Evolutionary conservation across 164 flowering plant genomes (phyloP), one percentile per base, ranked within the genome.

Genomic region (Buxus sempervirens): DNA sequence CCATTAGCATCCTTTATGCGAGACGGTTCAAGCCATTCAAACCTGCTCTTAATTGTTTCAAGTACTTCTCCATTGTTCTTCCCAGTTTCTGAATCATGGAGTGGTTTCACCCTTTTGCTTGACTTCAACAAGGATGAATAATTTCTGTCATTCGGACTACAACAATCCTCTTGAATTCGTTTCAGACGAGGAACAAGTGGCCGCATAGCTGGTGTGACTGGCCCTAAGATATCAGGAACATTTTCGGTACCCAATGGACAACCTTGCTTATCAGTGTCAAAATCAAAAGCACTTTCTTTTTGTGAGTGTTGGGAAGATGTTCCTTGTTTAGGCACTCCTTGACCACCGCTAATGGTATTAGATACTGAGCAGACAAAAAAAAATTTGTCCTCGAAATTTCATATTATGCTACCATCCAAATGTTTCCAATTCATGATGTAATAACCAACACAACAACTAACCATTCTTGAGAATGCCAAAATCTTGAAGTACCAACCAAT

Each of bases 11-110:
- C 99, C 77, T 78, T 86, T 59, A 86, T 88, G 55, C 27, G 72
- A 57, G 87, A 84, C 57, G 91, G 91, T 36, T 86, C 75, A 55
- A 95, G 91, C 97, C 99, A 95, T 58, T 88, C 96, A 82, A 90
- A 95, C 79, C 92, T 92, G 78, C 91, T 71, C 26, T 25, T 79
- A 66, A 69, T 56, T 14, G 74, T 63, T 74, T 89, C 88, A 66
- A 75, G 66, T 28, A 55, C 67, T 56, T 75, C 72, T 24, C 38
- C 60, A 10, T 57, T 25, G 6, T 53, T 70, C 73, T 80, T 73
- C 42, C 27, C 72, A 23, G 19, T 20, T 5, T n/a, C 58, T 2
- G 76, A 54, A 51, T 83, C 86, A 55, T 78, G 74, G 66, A 81
- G 72, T 66, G 79, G 41, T 66, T 81, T 95, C 62, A 79, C 7